Evolutionary conservation across 768 basidiomycete genomes (phyloP), one percentile per base, ranked within the genome.

Genomic region (Postia placenta): DNA sequence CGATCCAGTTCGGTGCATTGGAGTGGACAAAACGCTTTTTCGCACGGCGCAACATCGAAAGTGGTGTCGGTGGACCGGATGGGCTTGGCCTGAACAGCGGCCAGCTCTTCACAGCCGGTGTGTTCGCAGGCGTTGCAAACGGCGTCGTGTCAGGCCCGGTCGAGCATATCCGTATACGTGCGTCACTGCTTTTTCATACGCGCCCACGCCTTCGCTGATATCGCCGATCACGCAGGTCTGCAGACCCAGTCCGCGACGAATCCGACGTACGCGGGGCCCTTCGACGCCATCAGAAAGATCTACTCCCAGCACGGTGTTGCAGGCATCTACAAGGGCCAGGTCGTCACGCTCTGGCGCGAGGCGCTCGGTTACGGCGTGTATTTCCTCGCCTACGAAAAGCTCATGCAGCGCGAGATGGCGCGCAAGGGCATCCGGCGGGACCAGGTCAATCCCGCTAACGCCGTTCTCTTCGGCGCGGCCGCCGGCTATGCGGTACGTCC

Each of bases 111-210:
- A 59, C 71, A 1, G 76, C 92, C 15, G 95, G 95, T 55, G 80
- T 92, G 3, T 69, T 81, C 30, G 95, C 94, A 20, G 95, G 95
- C 23, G 67, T 96, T 23, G 83, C 90, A 9, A 98, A 97, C 61
- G 86, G 91, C 24, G 74, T 95, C 50, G 92, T 96, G 30, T 94
- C 93, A 0, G 92, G 93, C 1, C 95, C 94, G 5, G 94, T 98
- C 15, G 94, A 98, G 66, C 94, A 97, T 62, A 93, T 97, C 63
- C 89, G 94, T 70, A 98, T 97, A 56, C 84, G 91, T 92, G 56
- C 64, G 87, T 72, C 3, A 22, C 35, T 45, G n/a, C 36, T 33
- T 24, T 53, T 17, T 15, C 38, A n/a, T 27, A 45, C 43, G 20
- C 11, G 20, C 27, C 12, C 46, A n/a, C 15, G 46, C 24, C n/a